Evolutionary conservation across 495 filamentous ascomycete genomes (phyloP).

Genomic region (Penicillium chermesinum): DNA sequence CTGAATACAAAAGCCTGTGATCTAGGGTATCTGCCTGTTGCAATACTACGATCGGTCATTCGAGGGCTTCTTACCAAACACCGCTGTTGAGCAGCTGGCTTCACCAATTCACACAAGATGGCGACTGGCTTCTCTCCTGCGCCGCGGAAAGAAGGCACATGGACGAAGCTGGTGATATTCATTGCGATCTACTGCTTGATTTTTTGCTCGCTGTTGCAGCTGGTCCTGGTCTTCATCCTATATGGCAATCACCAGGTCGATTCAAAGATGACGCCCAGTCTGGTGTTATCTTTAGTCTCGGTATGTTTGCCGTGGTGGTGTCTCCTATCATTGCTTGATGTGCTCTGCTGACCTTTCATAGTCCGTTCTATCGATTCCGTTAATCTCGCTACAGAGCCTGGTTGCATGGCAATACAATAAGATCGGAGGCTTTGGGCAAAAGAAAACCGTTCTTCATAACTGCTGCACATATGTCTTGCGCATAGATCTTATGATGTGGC

Average conservation of each 20-base stretch:
- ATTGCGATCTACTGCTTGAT: slow-evolving; percentile 37
- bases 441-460: slow-evolving; percentile 33
- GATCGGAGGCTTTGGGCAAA: slow-evolving; percentile 30
- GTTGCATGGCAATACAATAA: slow-evolving; percentile 44
- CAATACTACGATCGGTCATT: neutral
- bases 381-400: slow-evolving; percentile 38
- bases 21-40: neutral
- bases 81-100: slow-evolving; percentile 14
- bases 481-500: slow-evolving; percentile 35
- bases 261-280: slow-evolving; percentile 40
- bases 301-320: slow-evolving; percentile 19
- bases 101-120: slow-evolving; percentile 17
- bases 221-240: slow-evolving; percentile 35
- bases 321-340: neutral
- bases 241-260: slow-evolving; percentile 36
- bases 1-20: neutral
- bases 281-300: slow-evolving; percentile 34
- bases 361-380: slow-evolving; percentile 38
- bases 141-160: slow-evolving; percentile 30
- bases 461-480: slow-evolving; percentile 38
- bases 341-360: slow-evolving; percentile 7
- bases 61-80: neutral
- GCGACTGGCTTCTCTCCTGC: slow-evolving; percentile 17
- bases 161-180: slow-evolving; percentile 42
- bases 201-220: slow-evolving; percentile 35